Evolutionary conservation across 1,284 basidiomycete species (phyloP).

Genomic region (Apiotrichum veenhuisii): DNA sequence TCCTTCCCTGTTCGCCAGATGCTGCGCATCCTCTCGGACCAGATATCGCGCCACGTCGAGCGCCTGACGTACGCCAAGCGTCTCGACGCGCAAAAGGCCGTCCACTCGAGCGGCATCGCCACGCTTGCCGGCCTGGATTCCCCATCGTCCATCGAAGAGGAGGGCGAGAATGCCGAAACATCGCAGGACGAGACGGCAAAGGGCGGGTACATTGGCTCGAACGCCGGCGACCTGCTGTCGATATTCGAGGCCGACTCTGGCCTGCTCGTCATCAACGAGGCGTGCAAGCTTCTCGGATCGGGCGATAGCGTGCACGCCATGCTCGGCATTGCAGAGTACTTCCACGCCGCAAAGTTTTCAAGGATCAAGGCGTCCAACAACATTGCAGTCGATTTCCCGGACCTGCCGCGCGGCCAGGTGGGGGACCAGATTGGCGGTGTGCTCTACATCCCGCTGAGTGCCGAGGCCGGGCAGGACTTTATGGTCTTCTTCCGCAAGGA

Average conservation of each 20-base stretch:
- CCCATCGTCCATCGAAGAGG: constrained; percentile 50
- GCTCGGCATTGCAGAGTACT: constrained; percentile 75
- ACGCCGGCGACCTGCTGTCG: constrained; percentile 75
- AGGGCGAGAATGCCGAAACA: constrained; percentile 36
- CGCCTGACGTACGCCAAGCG: constrained; percentile 74
- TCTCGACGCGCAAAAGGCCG: constrained; percentile 69
- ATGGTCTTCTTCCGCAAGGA: constrained; percentile 78
- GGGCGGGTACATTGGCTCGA: constrained; percentile 84
- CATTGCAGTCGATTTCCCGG: constrained; percentile 68
- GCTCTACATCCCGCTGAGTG: constrained; percentile 70
- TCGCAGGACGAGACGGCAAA: no score
- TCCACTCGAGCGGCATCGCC: not conserved
- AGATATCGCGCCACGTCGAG: constrained; percentile 79
- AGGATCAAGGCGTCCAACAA: constrained; percentile 61
- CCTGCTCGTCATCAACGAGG: constrained; percentile 77
- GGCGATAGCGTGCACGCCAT: constrained; percentile 75
- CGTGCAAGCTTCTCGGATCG: constrained; percentile 75
- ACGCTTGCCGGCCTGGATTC: constrained; percentile 38
- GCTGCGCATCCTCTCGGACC: constrained; percentile 73
- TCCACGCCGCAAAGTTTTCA: constrained; percentile 73
- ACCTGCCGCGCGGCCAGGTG: constrained; percentile 65
- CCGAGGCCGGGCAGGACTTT: constrained; percentile 63
- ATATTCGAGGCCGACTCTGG: constrained; percentile 83
- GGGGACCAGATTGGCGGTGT: constrained; percentile 73
- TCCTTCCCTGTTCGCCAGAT: constrained; percentile 81